Percentiles rank a stretch among this genome's conserved stretches.
Conservation (phyloP, 805 yeast genomes). For the Barnettozyma wickerhamii region DNA sequence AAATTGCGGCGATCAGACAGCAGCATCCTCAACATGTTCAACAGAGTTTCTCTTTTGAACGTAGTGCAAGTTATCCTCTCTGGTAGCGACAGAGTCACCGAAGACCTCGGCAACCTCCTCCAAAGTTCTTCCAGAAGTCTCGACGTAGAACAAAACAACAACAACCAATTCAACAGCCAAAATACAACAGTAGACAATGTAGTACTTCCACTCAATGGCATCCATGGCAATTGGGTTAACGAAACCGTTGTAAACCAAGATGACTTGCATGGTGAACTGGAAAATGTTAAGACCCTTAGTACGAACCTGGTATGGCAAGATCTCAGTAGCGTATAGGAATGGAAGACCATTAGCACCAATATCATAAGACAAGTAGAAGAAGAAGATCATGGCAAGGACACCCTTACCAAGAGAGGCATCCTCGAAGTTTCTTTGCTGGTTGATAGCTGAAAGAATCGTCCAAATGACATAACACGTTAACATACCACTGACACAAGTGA, state of each 20-base stretch:
- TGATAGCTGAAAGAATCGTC: constrained; percentile 42
- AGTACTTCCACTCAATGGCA: constrained; percentile 31
- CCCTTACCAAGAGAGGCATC: constrained; percentile 38
- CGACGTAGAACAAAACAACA: constrained; percentile 25
- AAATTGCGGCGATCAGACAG: neutral
- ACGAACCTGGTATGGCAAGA: constrained; percentile 27
- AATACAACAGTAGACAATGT: constrained; percentile 30
- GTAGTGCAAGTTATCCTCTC: neutral
- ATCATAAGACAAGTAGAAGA: constrained; percentile 37
- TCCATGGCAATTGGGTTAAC: constrained; percentile 34
- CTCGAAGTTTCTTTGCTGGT: constrained; percentile 34
- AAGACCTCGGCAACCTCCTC: constrained; percentile 21
- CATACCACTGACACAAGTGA: constrained; percentile 32
- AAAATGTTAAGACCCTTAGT: constrained; percentile 24
- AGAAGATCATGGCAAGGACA: constrained; percentile 44
- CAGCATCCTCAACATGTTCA: neutral
- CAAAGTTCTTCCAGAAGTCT: constrained; percentile 7
- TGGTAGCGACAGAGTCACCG: constrained; percentile 8
- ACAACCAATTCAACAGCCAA: constrained; percentile 25
- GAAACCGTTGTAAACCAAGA: constrained; percentile 27
- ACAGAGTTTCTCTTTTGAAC: neutral
- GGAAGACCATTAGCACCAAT: constrained; percentile 42
- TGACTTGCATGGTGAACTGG: constrained; percentile 12
- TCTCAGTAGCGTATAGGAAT: constrained; percentile 39
- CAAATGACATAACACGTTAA: constrained; percentile 33